Evolutionary conservation across 768 basidiomycete genomes (phyloP).

Genomic region (Agaricus subrufescens): DNA sequence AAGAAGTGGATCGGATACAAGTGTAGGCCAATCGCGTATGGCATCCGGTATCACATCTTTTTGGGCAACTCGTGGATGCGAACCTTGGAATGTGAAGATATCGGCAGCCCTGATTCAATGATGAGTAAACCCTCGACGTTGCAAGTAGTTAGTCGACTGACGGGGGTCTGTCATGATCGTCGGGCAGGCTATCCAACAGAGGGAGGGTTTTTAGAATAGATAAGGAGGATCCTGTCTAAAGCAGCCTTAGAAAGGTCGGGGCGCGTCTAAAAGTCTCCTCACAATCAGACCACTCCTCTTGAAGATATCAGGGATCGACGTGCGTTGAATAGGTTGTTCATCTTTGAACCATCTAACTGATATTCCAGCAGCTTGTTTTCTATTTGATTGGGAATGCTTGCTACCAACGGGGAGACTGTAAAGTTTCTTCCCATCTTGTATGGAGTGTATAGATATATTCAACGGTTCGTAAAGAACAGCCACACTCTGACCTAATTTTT

Average conservation of each 20-base stretch:
- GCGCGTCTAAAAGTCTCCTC: conserved; percentile 17
- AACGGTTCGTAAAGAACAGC: conserved; percentile 70
- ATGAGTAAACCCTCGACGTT: conserved; percentile 13
- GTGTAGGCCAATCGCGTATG: conserved; percentile 66
- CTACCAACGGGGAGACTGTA: conserved; percentile 32
- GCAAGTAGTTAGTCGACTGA: conserved; percentile 28
- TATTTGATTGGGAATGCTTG: conserved; percentile 21
- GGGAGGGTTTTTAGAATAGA: conserved; percentile 67
- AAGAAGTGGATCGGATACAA: conserved; percentile 47
- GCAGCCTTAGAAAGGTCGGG: conserved; percentile 12
- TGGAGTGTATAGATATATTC: conserved; percentile 64
- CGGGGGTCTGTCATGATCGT: conserved; percentile 65
- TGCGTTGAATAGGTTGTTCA: conserved; percentile 23
- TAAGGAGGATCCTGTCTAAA: conserved; percentile 75
- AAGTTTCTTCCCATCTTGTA: conserved; percentile 68
- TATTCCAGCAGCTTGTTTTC: conserved; percentile 16
- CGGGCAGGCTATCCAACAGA: conserved; percentile 64
- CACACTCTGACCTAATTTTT: conserved; percentile 54
- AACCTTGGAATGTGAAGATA: conserved; percentile 77
- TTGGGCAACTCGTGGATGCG: conserved; percentile 43
- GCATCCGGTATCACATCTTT: conserved; percentile 49
- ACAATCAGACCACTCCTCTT: conserved; percentile 63
- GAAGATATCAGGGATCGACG: conserved; percentile 71
- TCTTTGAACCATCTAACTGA: conserved; percentile 75
- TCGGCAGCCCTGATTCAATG: conserved; percentile 56